Evolutionary conservation across 2,329 filamentous ascomycete species (phyloP), one percentile per base, ranked within the genome.

Genomic region (Cercospora sesami): DNA sequence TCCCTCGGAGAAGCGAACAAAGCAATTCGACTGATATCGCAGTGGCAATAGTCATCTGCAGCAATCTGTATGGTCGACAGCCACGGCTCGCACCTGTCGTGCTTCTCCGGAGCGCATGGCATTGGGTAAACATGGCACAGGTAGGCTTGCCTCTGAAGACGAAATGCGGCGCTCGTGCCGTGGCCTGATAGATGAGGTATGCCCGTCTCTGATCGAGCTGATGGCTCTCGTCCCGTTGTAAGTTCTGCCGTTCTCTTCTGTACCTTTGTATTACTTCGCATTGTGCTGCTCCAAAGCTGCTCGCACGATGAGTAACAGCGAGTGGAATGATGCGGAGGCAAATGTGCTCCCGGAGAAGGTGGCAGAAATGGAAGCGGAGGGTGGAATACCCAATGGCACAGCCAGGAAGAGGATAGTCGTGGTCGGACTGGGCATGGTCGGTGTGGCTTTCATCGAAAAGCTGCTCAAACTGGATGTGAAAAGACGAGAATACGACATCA

Each of bases 381-480:
- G 73, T 23, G 78, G 81, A 60, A 73, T 80, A 14, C 76, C 79
- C 6, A 75, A 77, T 39, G 69, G 73, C 63, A 71, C 71, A 36
- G 71, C 81, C 68, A 82, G 87, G 69, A 92, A 91, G 78, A 89
- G 85, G 76, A 81, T 96, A 39, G 92, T 96, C 2, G 89, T 96
- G 42, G 92, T 96, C 45, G 93, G 93, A 9, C 80, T 97, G 80
- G 93, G 93, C 2, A 97, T 97, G 94, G 93, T 97, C 10, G 76
- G 76, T 36, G 72, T 78, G 16, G 68, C 73, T 14, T 73, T 71
- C 73, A 96, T 93, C 74, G 93, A 97, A 80, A 97, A 97, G 80
- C 80, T 97, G 9, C 84, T 96, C 75, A 96, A 96, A 75, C 87
- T 93, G 63, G 93, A 96, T 78, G 87, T 89, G 1, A 89, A 91